Evolutionary conservation across 2,329 filamentous ascomycete genomes (phyloP).

Genomic region (Xylariales sp.): DNA sequence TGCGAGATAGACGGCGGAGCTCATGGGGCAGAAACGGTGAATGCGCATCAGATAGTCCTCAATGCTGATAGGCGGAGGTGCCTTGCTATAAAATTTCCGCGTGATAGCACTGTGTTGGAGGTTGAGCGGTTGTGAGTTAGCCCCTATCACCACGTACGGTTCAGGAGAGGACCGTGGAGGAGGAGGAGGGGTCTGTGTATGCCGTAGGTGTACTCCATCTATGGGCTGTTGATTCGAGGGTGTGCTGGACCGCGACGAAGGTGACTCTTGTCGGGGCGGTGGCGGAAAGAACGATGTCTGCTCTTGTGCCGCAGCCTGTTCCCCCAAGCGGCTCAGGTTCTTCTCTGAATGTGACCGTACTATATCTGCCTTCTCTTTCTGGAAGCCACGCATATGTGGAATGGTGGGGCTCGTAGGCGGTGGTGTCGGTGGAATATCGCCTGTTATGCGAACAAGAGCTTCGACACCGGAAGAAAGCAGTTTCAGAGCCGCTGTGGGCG

Average conservation of each 20-base stretch:
- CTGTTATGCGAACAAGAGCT: constrained; percentile 65
- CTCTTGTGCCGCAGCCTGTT: constrained; percentile 32
- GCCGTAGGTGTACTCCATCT: constrained; percentile 50
- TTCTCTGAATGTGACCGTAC: constrained; percentile 53
- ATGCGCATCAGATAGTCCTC: constrained; percentile 82
- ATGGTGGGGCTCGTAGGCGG: constrained; percentile 59
- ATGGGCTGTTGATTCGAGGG: constrained; percentile 30
- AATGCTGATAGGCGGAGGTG: constrained; percentile 75
- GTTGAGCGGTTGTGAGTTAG: constrained; percentile 66
- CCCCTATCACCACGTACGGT: constrained; percentile 60
- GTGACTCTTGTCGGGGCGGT: constrained; percentile 18
- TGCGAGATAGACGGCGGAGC: constrained; percentile 87
- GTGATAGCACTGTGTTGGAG: constrained; percentile 82
- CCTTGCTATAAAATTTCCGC: constrained; percentile 89
- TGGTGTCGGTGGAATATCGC: constrained; percentile 77
- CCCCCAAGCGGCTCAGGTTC: constrained; percentile 41
- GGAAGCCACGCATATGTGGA: constrained; percentile 61
- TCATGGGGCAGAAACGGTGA: constrained; percentile 89
- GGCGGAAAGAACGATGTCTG: constrained; percentile 16
- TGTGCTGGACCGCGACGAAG: constrained; percentile 17
- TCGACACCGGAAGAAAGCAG: constrained; percentile 71
- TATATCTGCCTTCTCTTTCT: constrained; percentile 57
- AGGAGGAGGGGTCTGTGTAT: constrained; percentile 23
- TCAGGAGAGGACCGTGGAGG: constrained; percentile 30
- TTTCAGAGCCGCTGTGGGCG: constrained; percentile 70